These are phyloP conservation scores for Stellera chamaejasme DNA, from an alignment of 345 rosid genomes.

Conservation along the genomic window DNA sequence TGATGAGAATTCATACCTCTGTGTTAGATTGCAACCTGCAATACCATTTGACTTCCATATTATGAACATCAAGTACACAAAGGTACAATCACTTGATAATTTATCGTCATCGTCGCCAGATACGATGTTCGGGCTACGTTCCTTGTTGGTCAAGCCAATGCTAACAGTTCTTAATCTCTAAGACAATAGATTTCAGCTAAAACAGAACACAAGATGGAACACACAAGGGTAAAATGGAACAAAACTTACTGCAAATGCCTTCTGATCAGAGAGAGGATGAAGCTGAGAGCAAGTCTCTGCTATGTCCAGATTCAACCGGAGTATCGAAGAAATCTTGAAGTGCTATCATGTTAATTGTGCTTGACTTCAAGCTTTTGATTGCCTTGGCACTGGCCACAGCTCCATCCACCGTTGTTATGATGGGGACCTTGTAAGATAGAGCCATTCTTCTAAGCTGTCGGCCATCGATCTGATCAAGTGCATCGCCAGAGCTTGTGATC, in stretches of 20 bases:
- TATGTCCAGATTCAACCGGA: constrained; percentile 17
- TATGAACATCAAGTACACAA: too few species aligned
- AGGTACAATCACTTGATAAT: too few species aligned
- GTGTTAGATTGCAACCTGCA: too few species aligned
- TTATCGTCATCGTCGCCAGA: too few species aligned
- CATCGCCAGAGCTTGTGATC: constrained; percentile 84
- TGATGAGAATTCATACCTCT: too few species aligned
- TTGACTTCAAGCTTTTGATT: constrained; percentile 64
- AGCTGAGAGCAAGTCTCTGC: constrained; percentile 34
- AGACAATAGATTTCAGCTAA: too few species aligned
- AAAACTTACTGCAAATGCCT: constrained; percentile 1
- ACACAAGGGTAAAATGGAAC: too few species aligned
- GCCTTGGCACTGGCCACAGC: constrained; percentile 89
- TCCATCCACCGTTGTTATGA: constrained; percentile 86
- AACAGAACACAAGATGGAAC: too few species aligned
- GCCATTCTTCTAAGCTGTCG: constrained; percentile 85
- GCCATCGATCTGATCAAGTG: constrained; percentile 84
- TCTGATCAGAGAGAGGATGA: constrained; percentile 25
- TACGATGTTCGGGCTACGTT: too few species aligned
- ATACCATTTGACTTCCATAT: too few species aligned
- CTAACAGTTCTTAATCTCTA: too few species aligned
- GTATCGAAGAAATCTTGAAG: constrained; percentile 81
- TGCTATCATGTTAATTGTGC: constrained; percentile 54
- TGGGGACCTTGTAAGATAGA: constrained; percentile 86
- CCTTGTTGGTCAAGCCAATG: too few species aligned